Evolutionary conservation across 306 rosid species (phyloP), one percentile per base, ranked within the genome.

Genomic region (Acacia melanoxylon): DNA sequence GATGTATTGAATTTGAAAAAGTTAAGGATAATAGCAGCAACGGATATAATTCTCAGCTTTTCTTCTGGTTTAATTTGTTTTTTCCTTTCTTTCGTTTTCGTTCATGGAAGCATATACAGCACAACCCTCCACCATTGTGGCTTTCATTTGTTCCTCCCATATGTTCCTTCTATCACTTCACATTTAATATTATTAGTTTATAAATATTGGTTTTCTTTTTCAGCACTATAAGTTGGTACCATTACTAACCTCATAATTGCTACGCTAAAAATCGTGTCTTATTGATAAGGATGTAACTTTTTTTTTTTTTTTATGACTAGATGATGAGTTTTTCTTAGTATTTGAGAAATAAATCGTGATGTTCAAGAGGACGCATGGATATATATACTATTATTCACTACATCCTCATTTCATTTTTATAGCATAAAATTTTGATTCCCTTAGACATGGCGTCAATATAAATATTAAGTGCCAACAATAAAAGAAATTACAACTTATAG

Each of bases 21-120:
- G 76, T 78, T 74, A 61, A 74, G 68, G 87, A 78, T 35, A 72
- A 44, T 13, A 56, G 3, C 70, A 68, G 72, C 41, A 67, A 68
- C 41, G 81, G 65, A 66, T 65, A 67, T 48, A 29, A 48, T 49
- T 74, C 75, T 14, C 49, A 62, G 33, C 10, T 24, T 40, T 16
- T 51, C 29, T 48, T 24, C 25, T 11, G 42, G 9, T 37, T 45
- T 4, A 2, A n/a, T 56, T 20, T 56, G 25, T 56, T 22, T 35
- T 20, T 20, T 54, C 4, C 33, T 27, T 14, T 14, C 40, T 71
- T 22, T 45, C 31, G 0, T 25, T 71, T 71, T 71, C 56, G 22
- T 45, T 71, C 52, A 44, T 44, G 6, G 29, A n/a, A 70, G 14
- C 5, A 44, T 24, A 5, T 27, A 56, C 51, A 4, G 6, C 17